Conservation (phyloP, 2,329 filamentous ascomycete genomes). For the Penicillium sp. region DNA sequence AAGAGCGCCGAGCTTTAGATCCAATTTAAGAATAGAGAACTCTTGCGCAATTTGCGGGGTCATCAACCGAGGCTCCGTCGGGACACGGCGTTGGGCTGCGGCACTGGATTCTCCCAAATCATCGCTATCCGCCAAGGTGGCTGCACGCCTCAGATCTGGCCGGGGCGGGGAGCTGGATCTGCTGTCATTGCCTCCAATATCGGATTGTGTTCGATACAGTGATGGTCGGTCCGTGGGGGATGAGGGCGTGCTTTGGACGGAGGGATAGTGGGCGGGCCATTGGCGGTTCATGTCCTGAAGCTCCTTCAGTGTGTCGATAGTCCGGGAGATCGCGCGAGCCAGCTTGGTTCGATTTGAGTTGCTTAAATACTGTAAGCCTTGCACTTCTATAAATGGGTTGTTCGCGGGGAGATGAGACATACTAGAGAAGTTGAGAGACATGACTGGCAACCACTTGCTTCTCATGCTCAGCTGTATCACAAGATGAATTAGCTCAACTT, state of each 20-base stretch:
- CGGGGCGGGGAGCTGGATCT: conserved; percentile 37
- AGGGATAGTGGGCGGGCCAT: conserved; percentile 95
- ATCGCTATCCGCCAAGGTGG: conserved; percentile 66
- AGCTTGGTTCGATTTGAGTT: conserved; percentile 87
- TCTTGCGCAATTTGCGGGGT: conserved; percentile 92
- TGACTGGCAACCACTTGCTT: conserved; percentile 71
- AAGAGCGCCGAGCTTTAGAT: conserved; percentile 82
- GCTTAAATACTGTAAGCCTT: conserved; percentile 36
- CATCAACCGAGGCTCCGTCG: conserved; percentile 75
- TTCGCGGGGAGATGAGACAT: conserved; percentile 21
- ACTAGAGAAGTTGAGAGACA: conserved; percentile 87
- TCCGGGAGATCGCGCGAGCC: conserved; percentile 81
- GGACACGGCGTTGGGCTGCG: conserved; percentile 59
- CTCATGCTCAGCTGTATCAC: conserved; percentile 56
- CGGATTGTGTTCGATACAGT: conserved; percentile 38
- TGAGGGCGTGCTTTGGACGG: conserved; percentile 41
- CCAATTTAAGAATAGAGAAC: conserved; percentile 91
- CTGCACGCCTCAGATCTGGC: conserved; percentile 64
- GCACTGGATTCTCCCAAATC: conserved; percentile 69
- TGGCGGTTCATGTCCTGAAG: conserved; percentile 84
- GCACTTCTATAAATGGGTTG: not conserved
- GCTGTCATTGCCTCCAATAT: conserved; percentile 26
- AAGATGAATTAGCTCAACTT: conserved; percentile 16
- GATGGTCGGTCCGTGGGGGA: conserved; percentile 35
- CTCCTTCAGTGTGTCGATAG: conserved; percentile 76